These are phyloP conservation scores for Odonthalia washingtoniensis DNA, from an alignment of 31 red algal species.

Conservation along the genomic window DNA sequence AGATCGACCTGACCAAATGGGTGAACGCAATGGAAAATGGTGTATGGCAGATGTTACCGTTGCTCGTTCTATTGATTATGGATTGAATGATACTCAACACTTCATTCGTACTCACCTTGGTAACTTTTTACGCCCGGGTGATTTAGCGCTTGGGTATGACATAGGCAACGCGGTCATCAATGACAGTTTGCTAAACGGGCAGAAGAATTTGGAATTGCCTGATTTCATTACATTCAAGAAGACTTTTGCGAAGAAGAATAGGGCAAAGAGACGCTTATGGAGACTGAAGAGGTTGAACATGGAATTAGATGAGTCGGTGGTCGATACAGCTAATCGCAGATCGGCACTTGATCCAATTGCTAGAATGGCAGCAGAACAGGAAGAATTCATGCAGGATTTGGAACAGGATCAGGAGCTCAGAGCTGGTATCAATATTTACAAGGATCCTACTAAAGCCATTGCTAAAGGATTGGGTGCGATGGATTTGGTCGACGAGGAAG, in stretches of 20 bases:
- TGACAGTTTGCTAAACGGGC: constrained; percentile 75
- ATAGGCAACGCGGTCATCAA: constrained; percentile 92
- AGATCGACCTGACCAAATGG: constrained; percentile 77
- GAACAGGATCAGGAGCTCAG: constrained; percentile 98
- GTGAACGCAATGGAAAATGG: constrained; percentile 68
- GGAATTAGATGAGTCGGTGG: constrained; percentile 76
- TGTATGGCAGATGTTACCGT: constrained; percentile 87
- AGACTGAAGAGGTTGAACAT: constrained; percentile 85
- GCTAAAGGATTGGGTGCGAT: constrained; percentile 25
- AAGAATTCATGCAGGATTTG: constrained; percentile 97
- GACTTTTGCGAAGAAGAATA: constrained; percentile 89
- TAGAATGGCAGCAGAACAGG: constrained; percentile 85
- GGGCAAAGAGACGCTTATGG: constrained; percentile 81
- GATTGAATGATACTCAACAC: constrained; percentile 82
- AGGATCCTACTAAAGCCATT: constrained; percentile 56
- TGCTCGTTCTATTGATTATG: constrained; percentile 86
- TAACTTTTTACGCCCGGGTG: constrained; percentile 86
- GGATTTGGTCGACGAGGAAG: constrained; percentile 54
- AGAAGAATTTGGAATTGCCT: constrained; percentile 78
- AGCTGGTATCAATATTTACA: constrained; percentile 84
- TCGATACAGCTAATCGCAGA: constrained; percentile 49
- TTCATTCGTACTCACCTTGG: constrained; percentile 94
- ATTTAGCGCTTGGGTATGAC: constrained; percentile 94
- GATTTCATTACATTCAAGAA: constrained; percentile 94
- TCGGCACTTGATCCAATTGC: constrained; percentile 76